Base-by-base conservation (phyloP, 129 eudicot genomes). In the Artemisia argyi region DNA sequence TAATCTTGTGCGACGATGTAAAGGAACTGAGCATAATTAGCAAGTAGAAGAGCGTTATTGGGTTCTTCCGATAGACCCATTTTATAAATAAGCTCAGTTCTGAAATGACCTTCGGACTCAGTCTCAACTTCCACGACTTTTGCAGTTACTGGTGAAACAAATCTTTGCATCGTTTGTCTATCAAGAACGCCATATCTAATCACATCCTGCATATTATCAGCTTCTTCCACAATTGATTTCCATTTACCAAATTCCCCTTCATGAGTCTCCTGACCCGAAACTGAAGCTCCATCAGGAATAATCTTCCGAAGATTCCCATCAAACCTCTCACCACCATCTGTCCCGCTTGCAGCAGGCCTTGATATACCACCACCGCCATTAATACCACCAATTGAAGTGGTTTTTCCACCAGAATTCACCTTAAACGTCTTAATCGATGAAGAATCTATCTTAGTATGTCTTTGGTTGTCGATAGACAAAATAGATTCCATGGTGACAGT, bases 21-120 rank as follows among this genome's bases (percentile, higher is more conserved):
- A 56, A 94, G 91, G 67, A 90, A 94, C 78, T 94, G 97, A 61
- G 99, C 99, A 53, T 82, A 94, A 82, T 94, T 94, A 3, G 97
- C 96, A 0, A 94, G 81, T 2, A 94, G 83, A 72, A 94, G 94
- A 3, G 90, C 48, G 66, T 85, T 94, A 12, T 68, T 53, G 13
- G 99, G 99, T 72, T 94, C 99, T 69, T 81, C 85, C 12, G 82
- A 78, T 76, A 90, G 50, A 48, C 82, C 86, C 51, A 74, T 80
- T 73, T 79, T 87, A 61, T 94, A 94, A 0, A 84, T 20, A 55
- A 88, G 75, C 85, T 94, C 97, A 7, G 96, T 90, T 79, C 80
- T 81, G 0, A 79, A 63, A 57, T 86, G 86, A 58, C 87, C 86
- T 26, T 61, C 81, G 22, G 78, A 66, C 12, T 82, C 85, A 22